A percentile compares a stretch with the other conserved stretches of the same genome.
Conservation (phyloP, 2,329 filamentous ascomycete genomes). For the Cytospora piceicola region DNA sequence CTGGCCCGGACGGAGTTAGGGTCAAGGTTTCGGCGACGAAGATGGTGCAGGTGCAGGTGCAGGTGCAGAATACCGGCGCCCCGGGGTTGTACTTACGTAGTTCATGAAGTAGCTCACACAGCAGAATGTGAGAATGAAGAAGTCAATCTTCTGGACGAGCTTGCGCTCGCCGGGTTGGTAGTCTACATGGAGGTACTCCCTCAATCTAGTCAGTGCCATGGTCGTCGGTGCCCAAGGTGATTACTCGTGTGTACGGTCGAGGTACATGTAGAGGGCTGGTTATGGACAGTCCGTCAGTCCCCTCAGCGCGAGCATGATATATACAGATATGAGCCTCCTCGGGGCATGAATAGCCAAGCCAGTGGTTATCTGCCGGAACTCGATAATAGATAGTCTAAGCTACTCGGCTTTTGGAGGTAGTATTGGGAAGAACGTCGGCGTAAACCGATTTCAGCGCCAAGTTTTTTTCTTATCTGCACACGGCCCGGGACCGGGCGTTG, state of each 20-base stretch:
- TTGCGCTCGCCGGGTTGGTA: constrained; percentile 44
- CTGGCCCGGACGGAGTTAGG: constrained; percentile 32
- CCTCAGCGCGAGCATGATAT: neutral
- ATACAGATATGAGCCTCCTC: neutral
- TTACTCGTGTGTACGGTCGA: too few relatives aligned
- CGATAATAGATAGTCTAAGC: neutral
- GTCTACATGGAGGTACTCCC: constrained; percentile 41
- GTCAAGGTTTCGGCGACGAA: neutral
- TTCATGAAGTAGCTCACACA: constrained; percentile 60
- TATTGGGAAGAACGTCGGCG: neutral
- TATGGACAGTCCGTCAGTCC: neutral
- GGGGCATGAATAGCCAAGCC: neutral
- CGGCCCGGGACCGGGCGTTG: constrained; percentile 1
- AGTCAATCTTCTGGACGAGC: constrained; percentile 63
- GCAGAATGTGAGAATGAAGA: constrained; percentile 67
- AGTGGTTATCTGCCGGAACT: neutral
- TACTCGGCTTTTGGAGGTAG: neutral
- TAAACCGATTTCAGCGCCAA: constrained; percentile 9
- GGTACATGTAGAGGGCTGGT: neutral
- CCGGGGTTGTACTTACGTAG: constrained; percentile 3
- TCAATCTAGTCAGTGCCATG: constrained; percentile 30
- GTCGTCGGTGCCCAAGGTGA: neutral
- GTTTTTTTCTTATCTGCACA: constrained; percentile 10
- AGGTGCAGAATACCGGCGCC: neutral
- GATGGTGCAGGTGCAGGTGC: neutral